phyloP scores from a whole-genome alignment of 225 moss, liverwort and hornwort species.

The Physcomitrellopsis africana region DNA sequence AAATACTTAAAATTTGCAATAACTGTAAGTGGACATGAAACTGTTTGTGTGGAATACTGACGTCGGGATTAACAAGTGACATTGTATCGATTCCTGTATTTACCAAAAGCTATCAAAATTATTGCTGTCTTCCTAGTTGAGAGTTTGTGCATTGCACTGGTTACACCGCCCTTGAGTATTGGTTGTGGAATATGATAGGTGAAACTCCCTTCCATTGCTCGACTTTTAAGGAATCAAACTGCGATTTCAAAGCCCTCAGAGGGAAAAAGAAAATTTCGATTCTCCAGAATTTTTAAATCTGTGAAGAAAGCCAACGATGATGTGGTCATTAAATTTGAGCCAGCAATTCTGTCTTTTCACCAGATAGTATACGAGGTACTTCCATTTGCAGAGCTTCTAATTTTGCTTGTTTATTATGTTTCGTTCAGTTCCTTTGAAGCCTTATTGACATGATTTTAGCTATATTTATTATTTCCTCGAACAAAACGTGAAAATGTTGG shows the following conservation, averaged over 20 bases:
- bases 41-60: background rate
- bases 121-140: background rate
- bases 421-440: background rate
- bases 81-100: background rate
- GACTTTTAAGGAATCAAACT: conserved; percentile 40
- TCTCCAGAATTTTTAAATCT: conserved; percentile 23
- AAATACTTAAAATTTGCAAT: background rate
- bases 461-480: background rate
- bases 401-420: background rate
- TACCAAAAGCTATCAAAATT: background rate
- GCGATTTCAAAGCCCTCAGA: background rate
- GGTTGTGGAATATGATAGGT: conserved; percentile 52
- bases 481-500: background rate
- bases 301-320: conserved; percentile 10
- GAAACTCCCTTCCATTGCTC: conserved; percentile 68
- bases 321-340: conserved; percentile 50
- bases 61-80: background rate
- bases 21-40: background rate
- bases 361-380: conserved; percentile 73
- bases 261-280: conserved; percentile 25
- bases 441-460: background rate
- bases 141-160: background rate
- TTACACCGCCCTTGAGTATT: background rate
- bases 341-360: conserved; percentile 85
- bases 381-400: background rate